Evolutionary conservation across 106 monocot species (phyloP).

Genomic region (Platanthera guangdongensis): DNA sequence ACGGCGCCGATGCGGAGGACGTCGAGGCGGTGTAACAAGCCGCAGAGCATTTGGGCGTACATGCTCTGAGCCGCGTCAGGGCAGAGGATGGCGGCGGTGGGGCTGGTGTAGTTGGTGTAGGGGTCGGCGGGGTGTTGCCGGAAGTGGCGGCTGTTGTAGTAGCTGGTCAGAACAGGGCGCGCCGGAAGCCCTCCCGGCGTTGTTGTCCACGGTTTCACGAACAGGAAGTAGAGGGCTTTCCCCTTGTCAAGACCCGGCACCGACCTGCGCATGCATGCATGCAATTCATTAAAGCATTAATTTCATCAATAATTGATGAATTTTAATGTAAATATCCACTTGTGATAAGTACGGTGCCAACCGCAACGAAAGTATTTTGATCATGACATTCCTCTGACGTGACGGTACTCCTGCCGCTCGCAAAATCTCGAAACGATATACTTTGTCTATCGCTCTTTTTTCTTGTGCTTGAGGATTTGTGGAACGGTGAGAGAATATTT

Average conservation of each 20-base stretch:
- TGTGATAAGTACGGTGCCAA: no score
- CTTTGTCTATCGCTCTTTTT: no score
- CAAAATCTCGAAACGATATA: no score
- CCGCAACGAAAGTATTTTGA: no score
- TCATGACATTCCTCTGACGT: no score
- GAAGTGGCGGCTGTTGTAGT: conserved; percentile 32
- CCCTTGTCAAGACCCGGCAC: conserved; percentile 64
- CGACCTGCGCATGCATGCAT: conserved; percentile 18
- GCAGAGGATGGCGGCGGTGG: conserved; percentile 37
- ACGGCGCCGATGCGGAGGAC: conserved; percentile 62
- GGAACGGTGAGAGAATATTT: no score
- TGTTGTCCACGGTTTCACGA: conserved; percentile 49
- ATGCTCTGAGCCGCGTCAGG: conserved; percentile 27
- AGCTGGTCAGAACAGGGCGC: conserved; percentile 40
- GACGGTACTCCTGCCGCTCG: no score
- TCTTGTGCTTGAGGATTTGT: no score
- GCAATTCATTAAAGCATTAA: not conserved
- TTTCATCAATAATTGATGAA: not conserved
- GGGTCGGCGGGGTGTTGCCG: conserved; percentile 40
- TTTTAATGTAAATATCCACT: not conserved
- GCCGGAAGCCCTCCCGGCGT: conserved; percentile 58
- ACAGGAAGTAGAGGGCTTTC: conserved; percentile 59
- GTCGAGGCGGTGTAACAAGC: conserved; percentile 36
- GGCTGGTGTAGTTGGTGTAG: conserved; percentile 58
- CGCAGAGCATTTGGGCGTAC: conserved; percentile 44